Base-by-base conservation (phyloP, 495 filamentous ascomycete genomes). In the Penicillium lagena region DNA sequence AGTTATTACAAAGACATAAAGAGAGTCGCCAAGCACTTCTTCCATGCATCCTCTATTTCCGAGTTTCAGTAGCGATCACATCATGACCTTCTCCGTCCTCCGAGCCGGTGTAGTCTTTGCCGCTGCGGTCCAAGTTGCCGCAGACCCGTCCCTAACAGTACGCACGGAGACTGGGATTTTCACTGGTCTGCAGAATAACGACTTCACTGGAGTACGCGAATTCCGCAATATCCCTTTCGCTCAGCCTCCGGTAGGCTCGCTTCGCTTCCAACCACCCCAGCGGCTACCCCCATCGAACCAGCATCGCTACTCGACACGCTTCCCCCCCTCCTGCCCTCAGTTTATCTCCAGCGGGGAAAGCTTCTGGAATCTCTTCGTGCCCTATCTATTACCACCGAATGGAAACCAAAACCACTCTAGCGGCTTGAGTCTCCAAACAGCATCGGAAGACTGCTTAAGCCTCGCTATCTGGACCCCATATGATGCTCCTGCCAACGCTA, bases 401-500 rank as follows among this genome's bases (percentile, higher is more conserved):
- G 43, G 43, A 22, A 38, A 39, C 28, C 43, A 45, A 15, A 39
- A 45, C 12, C 45, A 41, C 22, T 30, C 30, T 5, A 41, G 17
- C 13, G 39, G 39, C n/a, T 33, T 47, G n/a, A 37, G 15, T 33
- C 12, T 40, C 8, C 35, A 38, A 37, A 39, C 17, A 9, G 35
- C 30, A 22, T 47, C 45, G 9, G 78, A 81, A 47, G 72, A 77
- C 52, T 79, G 76, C 42, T 56, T 80, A 27, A 64, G 58, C 29
- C 58, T 79, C 28, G 64, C 66, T 10, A 59, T 80, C 28, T 77
- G 73, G 71, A 62, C 70, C 2, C 52, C 56, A n/a, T 44, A 40
- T 28, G 42, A 40, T 7, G 32, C 34, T 17, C 42, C 46, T 4
- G 9, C 17, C 9, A 29, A 45, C 12, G 37, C 45, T 14, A 50